Conservation (phyloP, 805 yeast genomes). For the Candida cerambycidarum region DNA sequence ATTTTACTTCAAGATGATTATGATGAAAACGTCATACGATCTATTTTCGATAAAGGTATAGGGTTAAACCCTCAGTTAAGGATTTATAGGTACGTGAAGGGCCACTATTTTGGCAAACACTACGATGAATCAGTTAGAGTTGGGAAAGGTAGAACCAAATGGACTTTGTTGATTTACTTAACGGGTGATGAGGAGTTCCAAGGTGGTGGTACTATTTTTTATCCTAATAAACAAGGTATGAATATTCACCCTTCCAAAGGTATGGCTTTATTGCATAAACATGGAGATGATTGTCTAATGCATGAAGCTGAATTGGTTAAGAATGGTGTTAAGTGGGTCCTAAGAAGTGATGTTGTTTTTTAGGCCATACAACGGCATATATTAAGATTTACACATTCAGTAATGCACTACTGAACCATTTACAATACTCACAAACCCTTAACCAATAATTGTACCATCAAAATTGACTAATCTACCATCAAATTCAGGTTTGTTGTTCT, state of each 20-base stretch:
- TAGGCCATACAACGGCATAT: slow-evolving; percentile 4
- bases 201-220: slow-evolving; percentile 63
- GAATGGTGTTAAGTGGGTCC: slow-evolving; percentile 60
- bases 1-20: slow-evolving; percentile 28
- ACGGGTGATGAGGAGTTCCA: slow-evolving; percentile 54
- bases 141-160: slow-evolving; percentile 44
- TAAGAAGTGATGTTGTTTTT: slow-evolving; percentile 55
- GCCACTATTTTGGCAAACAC: slow-evolving; percentile 61
- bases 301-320: slow-evolving; percentile 58
- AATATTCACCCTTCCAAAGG: slow-evolving; percentile 52
- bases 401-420: too few species aligned
- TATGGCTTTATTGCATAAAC: slow-evolving; percentile 60
- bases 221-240: slow-evolving; percentile 30
- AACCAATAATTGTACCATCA: too few species aligned
- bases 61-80: slow-evolving; percentile 59
- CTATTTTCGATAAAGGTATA: slow-evolving; percentile 36
- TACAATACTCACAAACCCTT: too few species aligned
- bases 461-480: too few species aligned
- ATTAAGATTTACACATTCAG: too few species aligned
- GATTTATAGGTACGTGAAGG: slow-evolving; percentile 52
- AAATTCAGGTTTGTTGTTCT: too few species aligned
- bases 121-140: slow-evolving; percentile 56
- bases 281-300: slow-evolving; percentile 61
- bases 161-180: slow-evolving; percentile 60
- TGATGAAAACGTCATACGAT: slow-evolving; percentile 23